Conservation (phyloP, 108 stramenopile species). For the Fistulifera pelliculosa region DNA sequence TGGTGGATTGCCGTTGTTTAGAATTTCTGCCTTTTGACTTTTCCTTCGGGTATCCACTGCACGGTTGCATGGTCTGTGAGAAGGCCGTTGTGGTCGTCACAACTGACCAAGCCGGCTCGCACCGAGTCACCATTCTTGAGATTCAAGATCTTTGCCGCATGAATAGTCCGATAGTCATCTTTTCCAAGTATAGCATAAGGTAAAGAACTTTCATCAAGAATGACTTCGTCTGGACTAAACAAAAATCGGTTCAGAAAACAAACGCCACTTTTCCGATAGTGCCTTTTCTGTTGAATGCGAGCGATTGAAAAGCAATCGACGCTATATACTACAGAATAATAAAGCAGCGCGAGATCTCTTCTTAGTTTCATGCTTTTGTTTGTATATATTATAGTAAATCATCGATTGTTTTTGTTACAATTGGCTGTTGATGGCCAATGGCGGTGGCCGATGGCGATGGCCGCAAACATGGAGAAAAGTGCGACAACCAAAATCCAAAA, state of each 20-base stretch:
- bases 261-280: conserved; percentile 1
- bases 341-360: no score
- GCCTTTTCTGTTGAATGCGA: no score
- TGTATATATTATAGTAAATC: no score
- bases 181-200: conserved; percentile 48
- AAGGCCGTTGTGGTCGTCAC: conserved; percentile 16
- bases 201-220: conserved; percentile 4
- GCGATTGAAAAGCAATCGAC: no score
- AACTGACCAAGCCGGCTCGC: conserved; percentile 59
- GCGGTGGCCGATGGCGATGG: no score
- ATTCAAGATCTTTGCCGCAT: conserved; percentile 68
- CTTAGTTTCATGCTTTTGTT: no score
- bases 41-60: conserved; percentile 74
- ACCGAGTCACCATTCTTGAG: conserved; percentile 58
- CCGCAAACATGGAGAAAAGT: no score
- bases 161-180: conserved; percentile 76
- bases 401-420: no score
- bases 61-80: conserved; percentile 63
- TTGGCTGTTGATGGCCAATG: no score
- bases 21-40: conserved; percentile 64
- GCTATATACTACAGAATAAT: no score
- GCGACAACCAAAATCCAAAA: no score
- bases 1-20: conserved; percentile 64
- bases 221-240: conserved; percentile 23
- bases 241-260: conserved; percentile 61